These are phyloP conservation scores for Penicillium roqueforti DNA, from an alignment of 495 filamentous ascomycete genomes.

Conservation along the genomic window DNA sequence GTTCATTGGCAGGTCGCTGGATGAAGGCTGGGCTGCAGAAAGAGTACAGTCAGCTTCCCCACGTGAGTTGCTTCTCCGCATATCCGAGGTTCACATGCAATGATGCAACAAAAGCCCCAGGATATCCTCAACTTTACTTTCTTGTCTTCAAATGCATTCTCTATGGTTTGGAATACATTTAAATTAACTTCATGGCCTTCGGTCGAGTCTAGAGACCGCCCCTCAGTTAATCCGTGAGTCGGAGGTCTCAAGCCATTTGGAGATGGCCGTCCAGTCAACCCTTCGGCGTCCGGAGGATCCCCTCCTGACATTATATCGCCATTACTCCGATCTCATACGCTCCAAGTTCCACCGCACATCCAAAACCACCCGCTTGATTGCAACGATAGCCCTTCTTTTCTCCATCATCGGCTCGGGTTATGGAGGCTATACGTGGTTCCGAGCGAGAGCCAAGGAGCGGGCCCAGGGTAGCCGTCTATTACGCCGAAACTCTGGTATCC, in stretches of 20 bases:
- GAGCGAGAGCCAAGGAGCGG: constrained; percentile 63
- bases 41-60: constrained; percentile 18
- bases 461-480: constrained; percentile 74
- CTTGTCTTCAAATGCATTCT: neutral
- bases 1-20: neutral
- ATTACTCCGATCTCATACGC: constrained; percentile 60
- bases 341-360: constrained; percentile 59
- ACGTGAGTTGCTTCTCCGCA: constrained; percentile 25
- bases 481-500: constrained; percentile 85
- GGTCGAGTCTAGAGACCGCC: constrained; percentile 7
- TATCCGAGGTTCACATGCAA: constrained; percentile 36
- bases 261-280: constrained; percentile 85
- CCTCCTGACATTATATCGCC: constrained; percentile 61
- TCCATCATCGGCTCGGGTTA: constrained; percentile 74
- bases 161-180: neutral
- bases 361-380: constrained; percentile 63
- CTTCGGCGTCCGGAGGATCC: constrained; percentile 67
- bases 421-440: constrained; percentile 71
- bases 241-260: constrained; percentile 13
- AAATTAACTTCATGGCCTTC: constrained; percentile 14
- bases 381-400: constrained; percentile 66
- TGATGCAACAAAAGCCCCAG: too few species aligned
- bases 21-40: neutral
- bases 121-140: constrained; percentile 16
- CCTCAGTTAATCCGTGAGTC: constrained; percentile 10